These are phyloP conservation scores for Parathielavia hyrcaniae DNA, from an alignment of 495 filamentous ascomycete species.

Conservation along the genomic window DNA sequence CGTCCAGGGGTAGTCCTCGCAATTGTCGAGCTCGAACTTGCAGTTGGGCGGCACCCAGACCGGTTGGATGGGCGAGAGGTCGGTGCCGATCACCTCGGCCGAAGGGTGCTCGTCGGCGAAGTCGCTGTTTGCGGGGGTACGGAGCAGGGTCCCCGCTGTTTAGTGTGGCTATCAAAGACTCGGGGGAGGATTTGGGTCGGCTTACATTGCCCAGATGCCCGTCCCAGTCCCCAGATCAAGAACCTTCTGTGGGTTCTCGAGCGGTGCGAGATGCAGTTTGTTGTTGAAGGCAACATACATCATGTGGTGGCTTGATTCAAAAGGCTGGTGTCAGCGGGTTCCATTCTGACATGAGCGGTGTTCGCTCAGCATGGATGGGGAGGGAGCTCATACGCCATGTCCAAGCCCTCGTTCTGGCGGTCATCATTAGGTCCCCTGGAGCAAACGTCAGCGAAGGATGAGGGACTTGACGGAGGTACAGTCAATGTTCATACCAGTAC, in stretches of 20 bases:
- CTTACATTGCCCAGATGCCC: conserved; percentile 51
- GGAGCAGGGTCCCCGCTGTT: neutral
- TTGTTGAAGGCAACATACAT: neutral
- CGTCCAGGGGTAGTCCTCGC: conserved; percentile 8
- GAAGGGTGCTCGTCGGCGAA: conserved; percentile 47
- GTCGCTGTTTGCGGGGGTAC: conserved; percentile 18
- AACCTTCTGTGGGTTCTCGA: conserved; percentile 22
- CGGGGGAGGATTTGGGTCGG: neutral
- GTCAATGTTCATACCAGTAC: neutral
- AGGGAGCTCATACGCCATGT: neutral
- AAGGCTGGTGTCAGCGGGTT: neutral
- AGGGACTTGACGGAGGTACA: neutral
- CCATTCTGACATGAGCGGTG: neutral
- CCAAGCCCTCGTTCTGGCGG: neutral
- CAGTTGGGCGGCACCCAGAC: conserved; percentile 47
- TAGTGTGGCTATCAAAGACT: neutral
- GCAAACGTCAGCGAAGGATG: neutral
- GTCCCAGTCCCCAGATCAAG: conserved; percentile 60
- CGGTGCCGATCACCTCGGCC: conserved; percentile 55
- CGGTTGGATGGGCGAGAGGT: conserved; percentile 55
- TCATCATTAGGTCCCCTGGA: neutral
- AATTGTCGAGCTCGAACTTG: conserved; percentile 52
- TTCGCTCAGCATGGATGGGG: neutral
- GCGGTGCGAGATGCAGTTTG: neutral
- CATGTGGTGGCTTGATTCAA: neutral